Percentiles rank a stretch among this genome's conserved stretches.
phyloP scores from a whole-genome alignment of 1,284 basidiomycete genomes.

The Phaffia rhodozyma region DNA sequence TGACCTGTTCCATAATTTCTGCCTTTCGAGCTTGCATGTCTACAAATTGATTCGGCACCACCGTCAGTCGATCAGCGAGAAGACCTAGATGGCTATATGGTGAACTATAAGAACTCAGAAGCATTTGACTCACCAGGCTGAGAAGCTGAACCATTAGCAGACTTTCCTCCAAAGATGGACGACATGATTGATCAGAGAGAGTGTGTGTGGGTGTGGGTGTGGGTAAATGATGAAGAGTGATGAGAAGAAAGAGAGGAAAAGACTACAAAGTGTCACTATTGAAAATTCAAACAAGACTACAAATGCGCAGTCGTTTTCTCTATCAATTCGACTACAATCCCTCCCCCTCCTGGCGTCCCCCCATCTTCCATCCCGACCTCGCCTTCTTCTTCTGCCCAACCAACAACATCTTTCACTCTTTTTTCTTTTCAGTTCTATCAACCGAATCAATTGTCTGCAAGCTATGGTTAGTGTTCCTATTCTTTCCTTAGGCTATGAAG shows the following conservation, averaged over 20 bases:
- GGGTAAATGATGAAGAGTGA: neutral
- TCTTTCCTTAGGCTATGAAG: too few relatives aligned
- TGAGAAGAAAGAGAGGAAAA: neutral
- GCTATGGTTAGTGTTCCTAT: neutral
- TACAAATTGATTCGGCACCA: neutral
- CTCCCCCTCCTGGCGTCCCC: neutral
- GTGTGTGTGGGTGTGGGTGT: neutral
- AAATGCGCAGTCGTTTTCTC: too few relatives aligned
- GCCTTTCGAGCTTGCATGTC: constrained; percentile 44
- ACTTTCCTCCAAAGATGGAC: neutral
- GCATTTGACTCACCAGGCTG: neutral
- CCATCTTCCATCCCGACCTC: neutral
- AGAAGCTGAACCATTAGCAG: neutral
- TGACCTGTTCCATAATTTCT: constrained; percentile 55
- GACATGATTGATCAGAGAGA: neutral
- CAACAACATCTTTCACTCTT: neutral
- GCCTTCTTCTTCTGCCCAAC: neutral
- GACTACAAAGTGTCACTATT: too few relatives aligned
- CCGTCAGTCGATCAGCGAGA: neutral
- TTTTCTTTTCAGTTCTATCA: neutral
- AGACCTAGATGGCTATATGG: neutral
- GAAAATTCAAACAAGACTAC: neutral
- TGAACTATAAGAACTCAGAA: neutral
- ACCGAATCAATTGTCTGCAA: neutral
- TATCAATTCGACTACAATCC: too few relatives aligned